Evolutionary conservation across 2,329 filamentous ascomycete genomes (phyloP).

Genomic region (Lizonia empirigonia): DNA sequence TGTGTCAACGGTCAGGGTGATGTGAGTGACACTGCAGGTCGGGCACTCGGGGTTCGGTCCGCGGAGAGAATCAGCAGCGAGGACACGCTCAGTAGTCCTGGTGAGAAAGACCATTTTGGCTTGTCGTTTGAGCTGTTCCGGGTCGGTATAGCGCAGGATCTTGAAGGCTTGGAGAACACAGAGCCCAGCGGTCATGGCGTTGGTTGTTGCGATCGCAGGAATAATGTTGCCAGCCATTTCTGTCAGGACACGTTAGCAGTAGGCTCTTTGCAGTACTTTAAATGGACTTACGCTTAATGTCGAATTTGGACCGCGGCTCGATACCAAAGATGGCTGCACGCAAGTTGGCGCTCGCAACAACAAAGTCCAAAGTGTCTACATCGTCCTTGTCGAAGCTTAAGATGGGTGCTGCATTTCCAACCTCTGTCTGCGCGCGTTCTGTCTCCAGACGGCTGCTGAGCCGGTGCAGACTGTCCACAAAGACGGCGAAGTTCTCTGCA

Average conservation of each 20-base stretch:
- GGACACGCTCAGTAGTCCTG: conserved; percentile 63
- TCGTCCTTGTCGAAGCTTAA: conserved; percentile 98
- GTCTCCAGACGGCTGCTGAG: conserved; percentile 75
- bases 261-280: neutral
- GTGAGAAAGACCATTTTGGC: conserved; percentile 88
- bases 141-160: conserved; percentile 63
- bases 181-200: conserved; percentile 91
- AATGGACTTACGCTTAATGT: conserved; percentile 73
- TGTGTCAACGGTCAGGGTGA: conserved; percentile 70
- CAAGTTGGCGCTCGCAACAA: conserved; percentile 87
- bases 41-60: conserved; percentile 81
- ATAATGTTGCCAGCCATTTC: conserved; percentile 99
- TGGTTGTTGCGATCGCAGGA: conserved; percentile 95
- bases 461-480: conserved; percentile 80
- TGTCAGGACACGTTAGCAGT: conserved; percentile 30
- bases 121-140: conserved; percentile 62
- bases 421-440: conserved; percentile 62
- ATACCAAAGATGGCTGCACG: conserved; percentile 90
- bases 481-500: conserved; percentile 82
- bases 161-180: conserved; percentile 95
- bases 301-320: conserved; percentile 85
- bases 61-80: conserved; percentile 61
- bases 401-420: conserved; percentile 58
- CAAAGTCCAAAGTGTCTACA: conserved; percentile 91
- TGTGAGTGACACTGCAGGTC: conserved; percentile 78